A percentile compares a stretch with the other conserved stretches of the same genome.
These are phyloP conservation scores for Seminavis robusta DNA, from an alignment of 108 stramenopile species.

Conservation along the genomic window DNA sequence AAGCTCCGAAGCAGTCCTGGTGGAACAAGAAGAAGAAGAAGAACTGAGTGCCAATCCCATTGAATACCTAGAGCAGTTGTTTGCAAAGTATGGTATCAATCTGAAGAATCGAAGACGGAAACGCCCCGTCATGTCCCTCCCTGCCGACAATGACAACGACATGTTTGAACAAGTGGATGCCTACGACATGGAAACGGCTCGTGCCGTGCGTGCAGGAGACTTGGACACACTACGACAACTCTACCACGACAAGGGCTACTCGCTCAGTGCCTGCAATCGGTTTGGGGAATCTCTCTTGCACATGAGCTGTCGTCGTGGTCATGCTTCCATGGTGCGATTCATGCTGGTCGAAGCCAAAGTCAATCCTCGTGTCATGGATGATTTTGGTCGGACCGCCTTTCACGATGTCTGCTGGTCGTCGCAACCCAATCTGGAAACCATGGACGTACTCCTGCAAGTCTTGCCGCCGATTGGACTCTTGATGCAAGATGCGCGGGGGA, in stretches of 20 bases:
- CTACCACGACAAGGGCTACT: constrained; percentile 10
- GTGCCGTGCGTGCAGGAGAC: constrained; percentile 17
- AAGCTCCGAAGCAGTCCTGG: too few relatives aligned
- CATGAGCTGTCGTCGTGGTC: constrained; percentile 63
- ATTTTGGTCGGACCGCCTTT: constrained; percentile 66
- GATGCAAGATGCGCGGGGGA: constrained; percentile 37
- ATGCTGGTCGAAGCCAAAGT: constrained; percentile 48
- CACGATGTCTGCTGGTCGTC: constrained; percentile 73
- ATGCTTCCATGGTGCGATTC: constrained; percentile 38
- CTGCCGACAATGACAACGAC: too few relatives aligned
- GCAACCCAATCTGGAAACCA: constrained; percentile 21
- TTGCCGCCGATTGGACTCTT: constrained; percentile 30
- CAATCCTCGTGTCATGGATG: constrained; percentile 46
- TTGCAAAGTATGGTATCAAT: too few relatives aligned
- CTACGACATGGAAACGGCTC: constrained; percentile 19
- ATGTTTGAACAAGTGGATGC: constrained; percentile 47
- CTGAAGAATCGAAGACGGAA: too few relatives aligned
- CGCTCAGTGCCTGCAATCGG: constrained; percentile 51
- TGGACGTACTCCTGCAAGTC: constrained; percentile 8
- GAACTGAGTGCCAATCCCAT: too few relatives aligned
- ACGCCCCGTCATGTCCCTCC: too few relatives aligned
- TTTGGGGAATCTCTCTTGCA: constrained; percentile 75
- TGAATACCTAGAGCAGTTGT: too few relatives aligned
- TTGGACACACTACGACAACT: constrained; percentile 9
- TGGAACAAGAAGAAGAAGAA: too few relatives aligned